Base-by-base conservation (phyloP, 2,329 filamentous ascomycete species). In the Bipolaris sorokiniana region DNA sequence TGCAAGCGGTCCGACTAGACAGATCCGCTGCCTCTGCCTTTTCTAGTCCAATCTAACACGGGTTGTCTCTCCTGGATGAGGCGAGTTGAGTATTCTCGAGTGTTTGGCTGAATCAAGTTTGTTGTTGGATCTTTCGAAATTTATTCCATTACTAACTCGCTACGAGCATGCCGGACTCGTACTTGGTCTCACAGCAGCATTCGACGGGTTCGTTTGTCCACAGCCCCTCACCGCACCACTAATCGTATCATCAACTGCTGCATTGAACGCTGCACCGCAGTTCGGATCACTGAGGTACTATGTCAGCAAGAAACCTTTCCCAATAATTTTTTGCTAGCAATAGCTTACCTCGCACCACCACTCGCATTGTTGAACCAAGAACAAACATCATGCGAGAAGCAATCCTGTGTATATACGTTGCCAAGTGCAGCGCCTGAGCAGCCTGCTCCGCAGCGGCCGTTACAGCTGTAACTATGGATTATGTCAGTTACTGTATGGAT, bases 301-400 rank as follows among this genome's bases (percentile, higher is more conserved):
- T 42, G 34, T 64, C 13, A 41, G 22, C 42, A 11, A 18, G 13
- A 46, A 4, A 11, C 0, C 5, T 7, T 6, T 15, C 36, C 10
- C 9, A 31, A 20, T 2, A 3, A 3, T 22, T 15, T 48, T 18
- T 2, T 36, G 5, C 15, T 15, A 42, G 7, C 5, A 58, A 58
- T 36, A 40, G 42, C 36, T 20, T 65, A 81, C 81, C 76, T 80
- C 0, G 79, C 70, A 2, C 81, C 81, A 7, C 79, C 79, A n/a
- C 70, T 78, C 1, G 81, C 80, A 48, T 78, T 78, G 28, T 83
- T 78, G 56, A 83, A 83, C 60, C 80, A 83, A 3, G 80, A 82
- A 65, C 81, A 83, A 11, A 83, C 77, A 47, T 83, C 81, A 51
- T 83, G 81, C 0, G 77, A 79, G 61, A 80, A 83, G 63, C 81